These are phyloP conservation scores for Ulota crispa DNA, from an alignment of 225 moss, liverwort and hornwort genomes.

Conservation along the genomic window DNA sequence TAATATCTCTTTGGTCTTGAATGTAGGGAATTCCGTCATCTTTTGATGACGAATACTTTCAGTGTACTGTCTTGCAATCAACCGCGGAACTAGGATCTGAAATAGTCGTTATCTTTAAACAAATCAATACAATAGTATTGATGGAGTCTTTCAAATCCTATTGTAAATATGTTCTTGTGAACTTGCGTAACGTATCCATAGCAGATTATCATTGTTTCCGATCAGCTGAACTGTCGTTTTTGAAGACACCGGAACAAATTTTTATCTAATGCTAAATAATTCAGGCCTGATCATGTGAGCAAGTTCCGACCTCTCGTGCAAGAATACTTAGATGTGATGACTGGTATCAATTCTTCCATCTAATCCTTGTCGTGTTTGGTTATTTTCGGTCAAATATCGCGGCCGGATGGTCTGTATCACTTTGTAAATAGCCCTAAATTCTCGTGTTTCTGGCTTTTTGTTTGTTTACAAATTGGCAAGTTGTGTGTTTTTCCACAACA, in stretches of 20 bases:
- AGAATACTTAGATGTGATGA: conserved; percentile 66
- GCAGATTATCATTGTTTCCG: not conserved
- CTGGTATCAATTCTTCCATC: conserved; percentile 46
- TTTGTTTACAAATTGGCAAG: not conserved
- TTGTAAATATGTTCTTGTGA: not conserved
- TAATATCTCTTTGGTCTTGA: not conserved
- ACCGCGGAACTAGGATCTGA: not conserved
- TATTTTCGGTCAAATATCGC: not conserved
- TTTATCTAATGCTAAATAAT: conserved; percentile 16
- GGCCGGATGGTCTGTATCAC: not conserved
- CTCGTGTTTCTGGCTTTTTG: not conserved
- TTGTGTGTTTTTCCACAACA: not conserved
- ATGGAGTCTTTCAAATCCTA: not conserved
- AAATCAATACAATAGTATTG: not conserved
- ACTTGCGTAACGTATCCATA: not conserved
- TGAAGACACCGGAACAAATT: not conserved
- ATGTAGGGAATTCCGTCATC: not conserved
- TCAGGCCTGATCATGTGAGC: conserved; percentile 71
- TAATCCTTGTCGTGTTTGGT: conserved; percentile 2
- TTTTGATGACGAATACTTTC: not conserved
- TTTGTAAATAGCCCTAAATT: not conserved
- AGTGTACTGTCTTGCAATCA: conserved; percentile 10
- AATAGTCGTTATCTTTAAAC: not conserved
- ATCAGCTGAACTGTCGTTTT: not conserved
- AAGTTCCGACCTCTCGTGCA: conserved; percentile 66